A percentile compares a stretch with the other conserved stretches of the same genome.
phyloP scores from a whole-genome alignment of 805 yeast genomes.

The Metschnikowia cerradonensis region DNA sequence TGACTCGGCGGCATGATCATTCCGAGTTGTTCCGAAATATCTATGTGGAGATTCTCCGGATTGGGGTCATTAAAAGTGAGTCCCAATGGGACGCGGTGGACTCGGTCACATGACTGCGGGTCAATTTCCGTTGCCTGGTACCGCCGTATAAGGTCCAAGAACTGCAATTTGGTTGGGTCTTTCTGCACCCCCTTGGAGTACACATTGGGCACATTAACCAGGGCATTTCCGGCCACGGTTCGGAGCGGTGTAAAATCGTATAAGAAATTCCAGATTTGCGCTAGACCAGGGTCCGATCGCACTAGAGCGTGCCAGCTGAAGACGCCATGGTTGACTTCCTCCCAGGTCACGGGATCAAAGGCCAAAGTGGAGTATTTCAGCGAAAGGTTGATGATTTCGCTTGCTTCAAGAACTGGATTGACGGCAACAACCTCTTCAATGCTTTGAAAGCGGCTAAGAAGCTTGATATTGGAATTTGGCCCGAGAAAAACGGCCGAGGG shows the following conservation, averaged over 20 bases:
- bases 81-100: conserved; percentile 9
- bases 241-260: conserved; percentile 6
- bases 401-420: conserved; percentile 10
- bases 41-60: conserved; percentile 4
- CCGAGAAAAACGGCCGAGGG: conserved; percentile 6
- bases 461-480: conserved; percentile 6
- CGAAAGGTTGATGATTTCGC: conserved; percentile 10
- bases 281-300: conserved; percentile 16
- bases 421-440: conserved; percentile 10
- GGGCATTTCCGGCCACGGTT: background rate
- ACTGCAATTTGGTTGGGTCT: conserved; percentile 5
- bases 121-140: conserved; percentile 9
- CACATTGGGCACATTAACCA: conserved; percentile 1
- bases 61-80: conserved; percentile 15
- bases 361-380: conserved; percentile 10
- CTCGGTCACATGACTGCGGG: background rate
- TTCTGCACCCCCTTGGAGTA: conserved; percentile 2
- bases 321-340: conserved; percentile 17
- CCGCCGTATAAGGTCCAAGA: conserved; percentile 12
- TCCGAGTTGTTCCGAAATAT: conserved; percentile 7
- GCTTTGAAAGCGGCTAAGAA: conserved; percentile 4
- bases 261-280: conserved; percentile 15
- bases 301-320: conserved; percentile 15
- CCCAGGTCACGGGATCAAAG: conserved; percentile 9
- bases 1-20: conserved; percentile 13